Conservation (phyloP, 1,139 yeast genomes). For the Yamadazyma siamensis region DNA sequence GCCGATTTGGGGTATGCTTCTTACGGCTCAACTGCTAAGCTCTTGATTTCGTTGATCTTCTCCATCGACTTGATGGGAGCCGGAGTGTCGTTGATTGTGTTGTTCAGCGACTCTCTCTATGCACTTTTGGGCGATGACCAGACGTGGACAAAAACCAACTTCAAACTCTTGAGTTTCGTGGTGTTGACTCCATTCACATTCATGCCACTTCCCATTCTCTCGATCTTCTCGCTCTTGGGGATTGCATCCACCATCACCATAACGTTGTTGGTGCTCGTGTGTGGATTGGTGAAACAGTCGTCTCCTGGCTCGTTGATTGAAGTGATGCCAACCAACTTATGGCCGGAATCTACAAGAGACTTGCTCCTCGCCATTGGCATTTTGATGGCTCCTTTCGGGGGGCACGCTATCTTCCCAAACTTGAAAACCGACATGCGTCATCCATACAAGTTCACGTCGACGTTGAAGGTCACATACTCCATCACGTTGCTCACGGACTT, state of each 20-base stretch:
- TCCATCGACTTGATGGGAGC: slow-evolving; percentile 52
- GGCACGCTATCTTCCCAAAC: slow-evolving; percentile 61
- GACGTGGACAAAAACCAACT: slow-evolving; percentile 34
- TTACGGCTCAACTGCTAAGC: slow-evolving; percentile 47
- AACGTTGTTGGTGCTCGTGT: slow-evolving; percentile 34
- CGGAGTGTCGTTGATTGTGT: slow-evolving; percentile 52
- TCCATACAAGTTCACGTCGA: slow-evolving; percentile 43
- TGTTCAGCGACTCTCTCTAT: slow-evolving; percentile 52
- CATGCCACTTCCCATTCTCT: slow-evolving; percentile 42
- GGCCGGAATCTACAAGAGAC: slow-evolving; percentile 41
- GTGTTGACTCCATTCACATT: slow-evolving; percentile 47
- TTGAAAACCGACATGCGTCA: slow-evolving; percentile 56
- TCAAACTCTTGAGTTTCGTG: slow-evolving; percentile 38
- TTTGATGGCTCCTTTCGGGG: slow-evolving; percentile 61
- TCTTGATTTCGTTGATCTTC: slow-evolving; percentile 38
- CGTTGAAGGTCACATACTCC: slow-evolving; percentile 45
- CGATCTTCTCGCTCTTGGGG: slow-evolving; percentile 44
- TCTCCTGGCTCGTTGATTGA: slow-evolving; percentile 43
- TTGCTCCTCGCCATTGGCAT: slow-evolving; percentile 52
- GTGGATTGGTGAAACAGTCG: slow-evolving; percentile 36
- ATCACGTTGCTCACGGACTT: slow-evolving; percentile 72
- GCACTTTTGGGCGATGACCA: slow-evolving; percentile 40
- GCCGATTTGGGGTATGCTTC: slow-evolving; percentile 85
- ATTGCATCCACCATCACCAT: slow-evolving; percentile 44
- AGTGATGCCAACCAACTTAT: slow-evolving; percentile 45